Percentiles rank a stretch among this genome's conserved stretches.
Conservation (phyloP, 108 stramenopile species). For the Skeletonema tropicum region DNA sequence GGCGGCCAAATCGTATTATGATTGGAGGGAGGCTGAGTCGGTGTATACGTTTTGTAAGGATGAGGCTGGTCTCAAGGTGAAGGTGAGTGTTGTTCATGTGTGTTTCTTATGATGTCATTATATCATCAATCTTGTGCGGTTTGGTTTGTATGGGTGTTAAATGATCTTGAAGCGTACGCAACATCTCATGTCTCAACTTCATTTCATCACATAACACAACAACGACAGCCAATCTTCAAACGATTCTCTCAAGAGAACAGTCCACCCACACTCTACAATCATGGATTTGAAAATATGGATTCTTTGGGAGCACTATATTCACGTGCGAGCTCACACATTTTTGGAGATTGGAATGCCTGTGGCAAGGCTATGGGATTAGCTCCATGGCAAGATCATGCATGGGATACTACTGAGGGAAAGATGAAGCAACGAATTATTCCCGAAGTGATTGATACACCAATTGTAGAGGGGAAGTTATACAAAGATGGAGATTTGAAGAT, state of each 20-base stretch:
- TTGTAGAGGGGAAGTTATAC: constrained; percentile 67
- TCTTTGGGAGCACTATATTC: constrained; percentile 95
- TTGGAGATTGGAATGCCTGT: constrained; percentile 97
- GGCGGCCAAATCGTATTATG: constrained; percentile 53
- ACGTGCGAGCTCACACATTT: constrained; percentile 90
- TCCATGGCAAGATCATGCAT: constrained; percentile 83
- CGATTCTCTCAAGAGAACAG: constrained; percentile 86
- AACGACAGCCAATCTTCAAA: constrained; percentile 87
- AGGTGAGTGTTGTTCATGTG: constrained; percentile 28
- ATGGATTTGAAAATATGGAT: constrained; percentile 96
- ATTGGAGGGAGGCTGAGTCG: constrained; percentile 93
- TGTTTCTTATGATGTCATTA: too few species aligned
- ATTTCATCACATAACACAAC: neutral
- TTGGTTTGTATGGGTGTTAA: too few species aligned
- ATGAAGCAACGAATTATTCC: constrained; percentile 21
- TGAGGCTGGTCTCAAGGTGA: constrained; percentile 15
- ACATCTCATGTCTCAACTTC: neutral
- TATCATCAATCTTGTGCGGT: too few species aligned
- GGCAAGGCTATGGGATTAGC: constrained; percentile 97
- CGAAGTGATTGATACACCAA: constrained; percentile 46
- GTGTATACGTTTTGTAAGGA: constrained; percentile 83
- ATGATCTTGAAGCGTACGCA: too few species aligned
- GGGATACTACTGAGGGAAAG: constrained; percentile 56
- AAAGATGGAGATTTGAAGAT: constrained; percentile 60
- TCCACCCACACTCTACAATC: constrained; percentile 86